Percentiles rank a stretch among this genome's conserved stretches.
Evolutionary conservation across 371 early-diverging fungal genomes (phyloP).

Genomic region (Apophysomyces elegans): DNA sequence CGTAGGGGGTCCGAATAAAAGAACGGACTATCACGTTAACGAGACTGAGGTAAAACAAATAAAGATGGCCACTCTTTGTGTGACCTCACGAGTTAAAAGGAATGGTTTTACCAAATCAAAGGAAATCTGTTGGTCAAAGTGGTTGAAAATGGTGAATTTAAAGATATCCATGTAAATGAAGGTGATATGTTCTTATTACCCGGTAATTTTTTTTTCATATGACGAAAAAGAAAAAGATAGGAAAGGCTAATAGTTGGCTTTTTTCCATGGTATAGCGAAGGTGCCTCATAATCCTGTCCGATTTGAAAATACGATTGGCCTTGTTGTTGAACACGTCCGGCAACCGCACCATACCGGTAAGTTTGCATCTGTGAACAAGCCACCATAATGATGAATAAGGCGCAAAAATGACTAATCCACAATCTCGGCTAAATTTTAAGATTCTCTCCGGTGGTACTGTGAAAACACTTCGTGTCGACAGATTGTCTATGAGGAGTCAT

Average conservation of each 20-base stretch:
- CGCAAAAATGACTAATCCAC: conserved; percentile 23
- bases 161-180: conserved; percentile 84
- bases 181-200: conserved; percentile 97
- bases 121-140: conserved; percentile 90
- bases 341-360: conserved; percentile 76
- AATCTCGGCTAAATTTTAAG: conserved; percentile 39
- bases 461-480: conserved; percentile 66
- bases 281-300: conserved; percentile 95
- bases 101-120: conserved; percentile 96
- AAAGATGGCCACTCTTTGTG: neutral
- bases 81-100: conserved; percentile 50
- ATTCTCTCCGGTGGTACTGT: conserved; percentile 95
- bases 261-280: conserved; percentile 56
- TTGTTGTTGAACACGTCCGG: conserved; percentile 91
- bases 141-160: conserved; percentile 77
- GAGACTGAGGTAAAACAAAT: conserved; percentile 78
- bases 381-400: neutral
- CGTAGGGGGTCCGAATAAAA: conserved; percentile 84
- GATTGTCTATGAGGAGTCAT: conserved; percentile 87
- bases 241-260: conserved; percentile 8
- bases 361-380: conserved; percentile 10
- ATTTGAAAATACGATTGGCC: conserved; percentile 89
- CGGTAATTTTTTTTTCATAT: conserved; percentile 48
- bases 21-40: conserved; percentile 96
- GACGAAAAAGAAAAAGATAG: neutral